phyloP scores from a whole-genome alignment of 805 yeast species.

The Sungouiozyma intestinalis region DNA sequence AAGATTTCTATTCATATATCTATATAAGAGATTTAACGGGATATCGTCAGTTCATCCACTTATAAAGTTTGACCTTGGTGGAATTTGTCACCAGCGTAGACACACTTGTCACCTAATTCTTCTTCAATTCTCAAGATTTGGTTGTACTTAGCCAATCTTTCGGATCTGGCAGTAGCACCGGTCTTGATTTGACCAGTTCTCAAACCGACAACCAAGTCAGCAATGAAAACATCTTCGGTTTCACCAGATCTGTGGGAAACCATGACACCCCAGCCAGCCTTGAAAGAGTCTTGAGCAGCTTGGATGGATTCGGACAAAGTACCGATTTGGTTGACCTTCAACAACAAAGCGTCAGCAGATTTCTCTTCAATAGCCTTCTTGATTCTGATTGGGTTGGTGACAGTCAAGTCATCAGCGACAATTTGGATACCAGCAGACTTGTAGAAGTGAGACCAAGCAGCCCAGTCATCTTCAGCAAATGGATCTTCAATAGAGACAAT shows the following conservation, averaged over 20 bases:
- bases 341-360: slow-evolving; percentile 86
- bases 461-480: slow-evolving; percentile 99
- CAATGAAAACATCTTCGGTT: slow-evolving; percentile 97
- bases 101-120: slow-evolving; percentile 94
- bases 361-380: slow-evolving; percentile 93
- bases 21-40: background rate
- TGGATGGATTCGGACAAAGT: slow-evolving; percentile 89
- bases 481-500: slow-evolving; percentile 98
- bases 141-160: slow-evolving; percentile 98
- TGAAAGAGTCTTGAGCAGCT: slow-evolving; percentile 92
- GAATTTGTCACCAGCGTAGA: slow-evolving; percentile 91
- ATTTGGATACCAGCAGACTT: slow-evolving; percentile 69
- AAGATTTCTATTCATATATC: background rate
- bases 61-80: slow-evolving; percentile 40
- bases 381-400: slow-evolving; percentile 93
- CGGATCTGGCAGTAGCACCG: slow-evolving; percentile 99
- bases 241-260: slow-evolving; percentile 99
- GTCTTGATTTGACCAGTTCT: slow-evolving; percentile 98
- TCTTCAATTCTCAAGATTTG: slow-evolving; percentile 98
- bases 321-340: slow-evolving; percentile 99
- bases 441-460: slow-evolving; percentile 88
- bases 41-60: slow-evolving; percentile 6
- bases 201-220: slow-evolving; percentile 95
- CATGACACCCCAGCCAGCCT: slow-evolving; percentile 99
- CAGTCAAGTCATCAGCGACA: slow-evolving; percentile 97